These are phyloP conservation scores for Voacanga thouarsii DNA, from an alignment of 257 asterid genomes.

Conservation along the genomic window DNA sequence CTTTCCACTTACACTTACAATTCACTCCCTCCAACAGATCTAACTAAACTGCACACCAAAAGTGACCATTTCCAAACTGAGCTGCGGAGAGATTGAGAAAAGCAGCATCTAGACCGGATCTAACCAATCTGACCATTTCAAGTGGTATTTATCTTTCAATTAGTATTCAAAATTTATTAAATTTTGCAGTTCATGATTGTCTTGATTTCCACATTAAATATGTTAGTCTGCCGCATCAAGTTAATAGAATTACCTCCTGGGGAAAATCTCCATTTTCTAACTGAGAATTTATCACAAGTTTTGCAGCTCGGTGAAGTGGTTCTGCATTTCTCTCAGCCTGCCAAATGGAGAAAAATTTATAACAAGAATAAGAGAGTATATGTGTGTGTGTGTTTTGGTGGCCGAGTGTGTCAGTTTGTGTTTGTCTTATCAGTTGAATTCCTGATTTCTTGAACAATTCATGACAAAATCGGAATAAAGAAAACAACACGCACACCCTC, in stretches of 20 bases:
- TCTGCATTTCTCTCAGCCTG: slow-evolving; percentile 84
- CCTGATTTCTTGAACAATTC: neutral
- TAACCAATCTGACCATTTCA: too few relatives aligned
- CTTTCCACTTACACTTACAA: too few relatives aligned
- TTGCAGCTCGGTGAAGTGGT: slow-evolving; percentile 87
- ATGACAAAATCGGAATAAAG: too few relatives aligned
- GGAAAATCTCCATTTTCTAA: slow-evolving; percentile 92
- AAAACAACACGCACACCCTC: neutral
- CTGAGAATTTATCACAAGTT: slow-evolving; percentile 78
- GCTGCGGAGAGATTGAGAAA: too few relatives aligned
- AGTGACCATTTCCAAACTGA: too few relatives aligned
- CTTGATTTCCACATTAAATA: neutral
- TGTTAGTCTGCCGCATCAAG: slow-evolving; percentile 2
- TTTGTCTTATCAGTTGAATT: neutral
- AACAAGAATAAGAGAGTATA: neutral
- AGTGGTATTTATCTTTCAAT: too few relatives aligned
- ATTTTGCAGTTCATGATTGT: too few relatives aligned
- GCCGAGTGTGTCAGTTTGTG: neutral
- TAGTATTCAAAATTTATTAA: too few relatives aligned
- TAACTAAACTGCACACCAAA: too few relatives aligned
- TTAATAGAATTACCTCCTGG: slow-evolving; percentile 63
- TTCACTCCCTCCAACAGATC: too few relatives aligned
- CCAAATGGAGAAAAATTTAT: slow-evolving; percentile 8
- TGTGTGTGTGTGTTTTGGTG: neutral
- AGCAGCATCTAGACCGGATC: too few relatives aligned